Base-by-base conservation (phyloP, 805 yeast species). In the Kuraishia borneana region DNA sequence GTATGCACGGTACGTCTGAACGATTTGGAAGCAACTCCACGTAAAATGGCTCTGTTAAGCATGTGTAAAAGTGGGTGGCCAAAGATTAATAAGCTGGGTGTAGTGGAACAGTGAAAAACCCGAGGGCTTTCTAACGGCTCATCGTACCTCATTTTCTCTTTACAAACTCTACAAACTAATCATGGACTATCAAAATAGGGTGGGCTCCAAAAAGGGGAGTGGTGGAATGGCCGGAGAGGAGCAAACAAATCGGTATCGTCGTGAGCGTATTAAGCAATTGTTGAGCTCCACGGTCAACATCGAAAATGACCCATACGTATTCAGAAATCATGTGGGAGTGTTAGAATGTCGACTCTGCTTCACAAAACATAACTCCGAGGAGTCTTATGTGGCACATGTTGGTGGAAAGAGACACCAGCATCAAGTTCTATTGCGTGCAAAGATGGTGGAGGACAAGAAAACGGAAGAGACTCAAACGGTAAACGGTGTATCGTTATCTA, bases 151-250 rank as follows among this genome's bases (percentile, higher is more conserved):
- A n/a, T n/a, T n/a, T n/a, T n/a, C n/a, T n/a, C n/a, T n/a, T n/a
- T n/a, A n/a, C n/a, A n/a, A n/a, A n/a, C n/a, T n/a, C n/a, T n/a
- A n/a, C n/a, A n/a, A n/a, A n/a, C n/a, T n/a, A n/a, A n/a, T 18
- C 5, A 87, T 87, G 96, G 95, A 87, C 53, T 83, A 83, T 50
- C 88, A 84, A 41, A 83, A 82, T 44, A 60, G 95, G 47, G 94
- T 83, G 2, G 95, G 95, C 30, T 80, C 94, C 5, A 87, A 87
- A 56, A 76, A 83, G 51, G 96, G 96, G 23, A 73, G 80, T 20
- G 96, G 96, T 43, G 96, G 95, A 5, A 64, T 87, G 14, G 96
- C 95, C 1, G 82, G 83, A 4, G 60, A 63, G 30, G 70, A 75
- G 16, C 87, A 81, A 42, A 63, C 77, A 5, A 82, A 83, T 46